phyloP scores from a whole-genome alignment of 257 asterid genomes.

The Prunella vulgaris region DNA sequence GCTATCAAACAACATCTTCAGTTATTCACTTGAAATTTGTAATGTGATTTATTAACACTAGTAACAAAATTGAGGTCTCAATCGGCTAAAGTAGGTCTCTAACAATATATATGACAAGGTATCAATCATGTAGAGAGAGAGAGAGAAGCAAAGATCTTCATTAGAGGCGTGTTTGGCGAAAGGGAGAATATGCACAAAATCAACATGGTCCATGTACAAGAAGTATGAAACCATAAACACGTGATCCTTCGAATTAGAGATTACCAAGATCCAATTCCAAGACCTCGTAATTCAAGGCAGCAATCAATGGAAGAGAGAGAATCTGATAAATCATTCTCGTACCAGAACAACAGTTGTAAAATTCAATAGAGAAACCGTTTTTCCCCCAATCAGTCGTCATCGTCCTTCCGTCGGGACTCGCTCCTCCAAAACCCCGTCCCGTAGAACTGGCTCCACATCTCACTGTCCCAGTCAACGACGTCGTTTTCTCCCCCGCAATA shows the following conservation, averaged over 20 bases:
- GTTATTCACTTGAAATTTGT: no score
- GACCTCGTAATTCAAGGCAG: neutral
- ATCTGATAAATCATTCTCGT: no score
- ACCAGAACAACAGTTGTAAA: neutral
- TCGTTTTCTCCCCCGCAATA: constrained; percentile 24
- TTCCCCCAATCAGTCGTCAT: constrained; percentile 3
- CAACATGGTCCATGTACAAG: neutral
- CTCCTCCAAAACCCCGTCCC: constrained; percentile 59
- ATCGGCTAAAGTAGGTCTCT: neutral
- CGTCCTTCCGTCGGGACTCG: constrained; percentile 29
- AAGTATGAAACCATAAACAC: neutral
- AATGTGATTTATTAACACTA: neutral
- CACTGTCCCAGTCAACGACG: constrained; percentile 43
- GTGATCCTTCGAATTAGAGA: neutral
- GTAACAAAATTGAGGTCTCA: neutral
- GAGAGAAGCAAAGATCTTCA: neutral
- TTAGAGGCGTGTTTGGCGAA: neutral
- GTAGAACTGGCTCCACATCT: constrained; percentile 42
- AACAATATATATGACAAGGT: neutral
- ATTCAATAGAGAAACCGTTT: neutral
- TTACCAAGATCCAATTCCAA: neutral
- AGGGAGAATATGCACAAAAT: neutral
- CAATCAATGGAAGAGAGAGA: neutral
- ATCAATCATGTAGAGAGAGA: neutral
- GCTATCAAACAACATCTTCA: neutral